These are phyloP conservation scores for Baorangia bicolor DNA, from an alignment of 768 basidiomycete species.

Conservation along the genomic window DNA sequence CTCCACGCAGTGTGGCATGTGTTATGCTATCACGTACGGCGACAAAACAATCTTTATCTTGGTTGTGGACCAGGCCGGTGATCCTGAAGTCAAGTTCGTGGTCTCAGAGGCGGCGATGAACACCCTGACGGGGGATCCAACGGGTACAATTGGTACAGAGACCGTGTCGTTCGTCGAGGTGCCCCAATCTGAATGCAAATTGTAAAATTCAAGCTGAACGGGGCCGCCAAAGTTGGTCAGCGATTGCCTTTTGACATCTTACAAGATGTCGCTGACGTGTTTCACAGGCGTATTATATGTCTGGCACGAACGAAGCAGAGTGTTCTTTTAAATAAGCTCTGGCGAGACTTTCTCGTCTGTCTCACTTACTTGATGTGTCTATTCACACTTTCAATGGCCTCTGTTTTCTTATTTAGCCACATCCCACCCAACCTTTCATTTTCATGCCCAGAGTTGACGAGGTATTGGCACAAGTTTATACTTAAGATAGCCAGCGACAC, in stretches of 20 bases:
- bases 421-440: too few relatives aligned
- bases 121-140: slow-evolving; percentile 15
- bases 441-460: too few relatives aligned
- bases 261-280: not conserved
- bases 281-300: too few relatives aligned
- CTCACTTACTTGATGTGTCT: too few relatives aligned
- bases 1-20: slow-evolving; percentile 29
- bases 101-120: slow-evolving; percentile 29
- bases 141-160: slow-evolving; percentile 16
- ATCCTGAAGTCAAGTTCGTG: too few relatives aligned
- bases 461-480: too few relatives aligned
- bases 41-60: slow-evolving; percentile 45
- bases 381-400: too few relatives aligned
- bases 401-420: too few relatives aligned
- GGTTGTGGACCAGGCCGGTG: slow-evolving; percentile 51
- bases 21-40: slow-evolving; percentile 31
- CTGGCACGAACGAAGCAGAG: too few relatives aligned
- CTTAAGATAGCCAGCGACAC: too few relatives aligned
- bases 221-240: slow-evolving; percentile 1
- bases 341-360: too few relatives aligned
- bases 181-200: not conserved
- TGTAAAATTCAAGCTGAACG: not conserved
- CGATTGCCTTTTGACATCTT: not conserved
- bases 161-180: slow-evolving; percentile 9
- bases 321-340: too few relatives aligned